phyloP scores from a whole-genome alignment of 2,329 filamentous ascomycete genomes.

The Sporothrix curviconia region DNA sequence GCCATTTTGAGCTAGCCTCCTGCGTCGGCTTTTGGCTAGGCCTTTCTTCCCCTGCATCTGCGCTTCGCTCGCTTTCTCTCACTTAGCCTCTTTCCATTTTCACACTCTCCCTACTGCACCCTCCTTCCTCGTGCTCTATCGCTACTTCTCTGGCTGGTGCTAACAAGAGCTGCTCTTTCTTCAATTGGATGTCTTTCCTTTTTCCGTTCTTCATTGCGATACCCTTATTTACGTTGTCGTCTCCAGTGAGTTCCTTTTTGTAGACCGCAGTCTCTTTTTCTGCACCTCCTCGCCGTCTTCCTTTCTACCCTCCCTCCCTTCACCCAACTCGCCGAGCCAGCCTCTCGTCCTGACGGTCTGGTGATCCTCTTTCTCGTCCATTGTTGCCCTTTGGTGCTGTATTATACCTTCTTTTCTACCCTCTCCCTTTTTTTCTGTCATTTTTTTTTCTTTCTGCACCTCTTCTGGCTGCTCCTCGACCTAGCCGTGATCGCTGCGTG shows the following conservation, averaged over 20 bases:
- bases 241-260: not conserved
- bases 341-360: not conserved
- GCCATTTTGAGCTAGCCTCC: not conserved
- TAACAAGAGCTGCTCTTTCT: not conserved
- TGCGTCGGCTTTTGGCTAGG: not conserved
- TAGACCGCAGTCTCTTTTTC: not conserved
- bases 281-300: not conserved
- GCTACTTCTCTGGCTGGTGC: constrained; percentile 1
- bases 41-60: constrained; percentile 3
- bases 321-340: not conserved
- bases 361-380: not conserved
- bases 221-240: not conserved
- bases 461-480: not conserved
- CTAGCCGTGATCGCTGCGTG: not conserved
- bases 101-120: constrained; percentile 13
- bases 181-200: not conserved
- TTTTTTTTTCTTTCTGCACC: not conserved
- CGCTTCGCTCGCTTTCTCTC: not conserved
- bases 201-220: not conserved
- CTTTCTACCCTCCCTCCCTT: not conserved
- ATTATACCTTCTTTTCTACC: constrained; percentile 19
- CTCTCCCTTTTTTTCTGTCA: constrained; percentile 20
- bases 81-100: not conserved
- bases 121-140: constrained; percentile 1
- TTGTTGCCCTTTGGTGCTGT: not conserved